phyloP scores from a whole-genome alignment of 805 yeast species.

The Candida sakaeoensis region DNA sequence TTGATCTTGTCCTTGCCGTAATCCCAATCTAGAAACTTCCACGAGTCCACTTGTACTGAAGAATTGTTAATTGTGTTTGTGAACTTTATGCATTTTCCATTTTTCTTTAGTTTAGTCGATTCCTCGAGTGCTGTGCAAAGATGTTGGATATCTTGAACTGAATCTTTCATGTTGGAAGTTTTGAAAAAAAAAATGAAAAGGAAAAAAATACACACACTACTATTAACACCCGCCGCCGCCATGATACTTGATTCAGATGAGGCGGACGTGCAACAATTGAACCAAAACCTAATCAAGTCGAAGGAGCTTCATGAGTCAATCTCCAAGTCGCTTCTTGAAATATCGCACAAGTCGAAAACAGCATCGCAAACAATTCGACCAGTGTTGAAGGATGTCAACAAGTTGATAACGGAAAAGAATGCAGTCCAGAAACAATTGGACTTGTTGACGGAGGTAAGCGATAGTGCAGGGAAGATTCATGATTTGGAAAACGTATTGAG shows the following conservation, averaged over 20 bases:
- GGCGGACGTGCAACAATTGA: constrained; percentile 79
- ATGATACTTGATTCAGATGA: constrained; percentile 55
- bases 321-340: constrained; percentile 48
- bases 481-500: constrained; percentile 34
- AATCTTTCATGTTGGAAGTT: constrained; percentile 9
- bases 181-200: constrained; percentile 1
- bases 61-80: constrained; percentile 11
- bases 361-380: constrained; percentile 71
- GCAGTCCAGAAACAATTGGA: constrained; percentile 56
- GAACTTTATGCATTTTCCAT: constrained; percentile 20
- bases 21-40: constrained; percentile 94
- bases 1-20: constrained; percentile 52
- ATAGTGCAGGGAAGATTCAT: constrained; percentile 43
- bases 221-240: too few relatives aligned
- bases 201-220: too few relatives aligned
- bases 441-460: constrained; percentile 50
- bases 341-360: constrained; percentile 49
- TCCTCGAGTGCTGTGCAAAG: constrained; percentile 19
- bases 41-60: constrained; percentile 25
- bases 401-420: constrained; percentile 49
- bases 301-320: constrained; percentile 54
- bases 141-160: constrained; percentile 13
- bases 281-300: constrained; percentile 64
- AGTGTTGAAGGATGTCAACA: constrained; percentile 58
- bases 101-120: constrained; percentile 14